These are phyloP conservation scores for Phylloporus sp. DNA, from an alignment of 768 basidiomycete genomes.

Conservation along the genomic window DNA sequence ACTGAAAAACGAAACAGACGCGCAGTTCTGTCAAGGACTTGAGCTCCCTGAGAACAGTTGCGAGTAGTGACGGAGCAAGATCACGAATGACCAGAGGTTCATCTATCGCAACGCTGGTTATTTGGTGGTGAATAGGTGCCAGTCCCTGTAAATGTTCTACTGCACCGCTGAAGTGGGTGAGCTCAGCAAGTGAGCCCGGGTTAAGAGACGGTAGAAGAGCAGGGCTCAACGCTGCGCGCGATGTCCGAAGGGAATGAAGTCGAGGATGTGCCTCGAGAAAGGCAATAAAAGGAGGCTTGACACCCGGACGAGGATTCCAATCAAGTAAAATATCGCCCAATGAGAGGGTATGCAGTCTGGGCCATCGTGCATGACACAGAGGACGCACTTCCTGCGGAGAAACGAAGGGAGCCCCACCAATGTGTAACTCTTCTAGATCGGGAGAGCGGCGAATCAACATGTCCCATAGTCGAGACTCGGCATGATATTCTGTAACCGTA, in stretches of 20 bases:
- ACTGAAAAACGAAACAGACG: constrained; percentile 66
- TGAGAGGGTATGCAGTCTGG: constrained; percentile 52
- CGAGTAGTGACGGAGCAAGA: constrained; percentile 57
- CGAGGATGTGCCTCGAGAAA: constrained; percentile 66
- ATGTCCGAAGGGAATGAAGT: constrained; percentile 49
- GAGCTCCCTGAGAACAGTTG: constrained; percentile 55
- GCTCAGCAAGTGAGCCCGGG: constrained; percentile 41
- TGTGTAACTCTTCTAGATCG: constrained; percentile 59
- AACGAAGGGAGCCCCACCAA: constrained; percentile 33
- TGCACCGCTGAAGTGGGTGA: constrained; percentile 64
- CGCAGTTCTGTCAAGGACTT: constrained; percentile 54
- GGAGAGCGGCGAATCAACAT: constrained; percentile 68
- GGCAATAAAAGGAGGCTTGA: constrained; percentile 56
- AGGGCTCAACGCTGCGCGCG: constrained; percentile 51
- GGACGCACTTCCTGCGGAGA: constrained; percentile 47
- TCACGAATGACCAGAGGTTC: constrained; percentile 68
- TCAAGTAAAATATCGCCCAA: constrained; percentile 67
- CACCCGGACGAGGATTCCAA: constrained; percentile 39
- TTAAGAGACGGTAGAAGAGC: constrained; percentile 49
- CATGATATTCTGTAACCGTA: constrained; percentile 21
- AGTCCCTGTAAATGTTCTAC: constrained; percentile 64
- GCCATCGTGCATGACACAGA: constrained; percentile 64
- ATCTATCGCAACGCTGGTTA: constrained; percentile 58
- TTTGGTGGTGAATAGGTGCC: constrained; percentile 41
- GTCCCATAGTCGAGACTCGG: constrained; percentile 48